Evolutionary conservation across 805 yeast species (phyloP).

Genomic region (Maudiozyma saulgeensis): DNA sequence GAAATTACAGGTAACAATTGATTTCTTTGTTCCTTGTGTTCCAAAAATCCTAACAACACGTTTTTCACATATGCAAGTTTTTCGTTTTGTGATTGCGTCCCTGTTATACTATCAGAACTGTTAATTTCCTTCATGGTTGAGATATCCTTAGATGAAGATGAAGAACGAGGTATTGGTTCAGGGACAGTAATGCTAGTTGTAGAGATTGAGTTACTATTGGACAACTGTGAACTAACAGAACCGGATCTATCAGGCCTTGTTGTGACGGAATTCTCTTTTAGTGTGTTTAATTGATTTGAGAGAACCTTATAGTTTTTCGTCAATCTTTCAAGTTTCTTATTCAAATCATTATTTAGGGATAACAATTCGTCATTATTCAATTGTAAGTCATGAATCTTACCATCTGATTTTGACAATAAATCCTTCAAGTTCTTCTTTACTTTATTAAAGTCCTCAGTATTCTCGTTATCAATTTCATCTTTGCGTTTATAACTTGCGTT

Average conservation of each 20-base stretch:
- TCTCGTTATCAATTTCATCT: constrained; percentile 19
- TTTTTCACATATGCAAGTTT: constrained; percentile 77
- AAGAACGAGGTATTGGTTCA: constrained; percentile 10
- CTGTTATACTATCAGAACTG: neutral
- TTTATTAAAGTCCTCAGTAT: constrained; percentile 26
- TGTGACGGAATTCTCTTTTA: constrained; percentile 27
- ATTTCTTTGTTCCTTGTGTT: constrained; percentile 83
- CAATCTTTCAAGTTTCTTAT: constrained; percentile 54
- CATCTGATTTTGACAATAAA: constrained; percentile 43
- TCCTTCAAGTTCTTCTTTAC: constrained; percentile 37
- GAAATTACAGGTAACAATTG: constrained; percentile 80
- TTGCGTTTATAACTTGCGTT: constrained; percentile 25
- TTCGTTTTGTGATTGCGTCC: constrained; percentile 21
- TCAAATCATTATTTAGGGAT: constrained; percentile 56
- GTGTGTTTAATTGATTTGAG: constrained; percentile 46
- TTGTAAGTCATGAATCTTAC: constrained; percentile 48
- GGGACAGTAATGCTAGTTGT: constrained; percentile 3
- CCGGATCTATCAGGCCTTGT: constrained; percentile 29
- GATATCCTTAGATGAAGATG: constrained; percentile 10
- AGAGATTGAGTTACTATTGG: constrained; percentile 8
- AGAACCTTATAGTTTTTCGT: constrained; percentile 59
- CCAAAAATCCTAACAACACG: constrained; percentile 83
- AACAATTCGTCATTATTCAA: constrained; percentile 43
- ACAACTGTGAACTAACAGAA: constrained; percentile 25
- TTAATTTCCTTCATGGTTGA: neutral